Base-by-base conservation (phyloP, 768 basidiomycete genomes). In the Lactarius psammicola region DNA sequence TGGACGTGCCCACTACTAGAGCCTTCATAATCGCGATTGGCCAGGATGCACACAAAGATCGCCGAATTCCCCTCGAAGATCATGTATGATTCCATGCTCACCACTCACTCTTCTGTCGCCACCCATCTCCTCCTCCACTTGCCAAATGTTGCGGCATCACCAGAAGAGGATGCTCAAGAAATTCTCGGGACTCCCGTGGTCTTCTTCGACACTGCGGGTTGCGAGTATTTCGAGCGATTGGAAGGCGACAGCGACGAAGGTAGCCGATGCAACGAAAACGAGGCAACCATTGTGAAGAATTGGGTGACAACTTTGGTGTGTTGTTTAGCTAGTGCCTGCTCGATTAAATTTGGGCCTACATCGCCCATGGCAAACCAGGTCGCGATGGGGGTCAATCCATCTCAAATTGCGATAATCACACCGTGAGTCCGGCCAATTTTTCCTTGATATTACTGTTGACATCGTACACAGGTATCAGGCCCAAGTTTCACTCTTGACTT, bases 161-260 rank as follows among this genome's bases (percentile, higher is more conserved):
- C 79, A 1, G 87, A 88, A 46, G 92, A 89, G 18, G 87, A 90
- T 42, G 79, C 82, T 54, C 85, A 84, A 66, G 96, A 96, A 62
- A 75, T 85, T 4, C 78, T 98, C 7, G 83, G 80, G 3, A 90
- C 83, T 0, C 92, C 94, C 0, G 84, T 98, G 2, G 86, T 95
- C 2, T 99, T 98, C 75, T 93, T 92, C 70, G 97, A 99, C 73
- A 99, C 95, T 0, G 86, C 92, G 4, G 94, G 95, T 0, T 95
- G 92, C 70, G 94, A 97, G 74, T 96, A 92, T 72, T 97, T 88
- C 71, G 97, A 98, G 74, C 80, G 92, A 18, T 73, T 86, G 0
- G 90, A 92, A 36, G 88, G 83, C 0, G 88, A 88, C 63, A 80
- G 82, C n/a, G 92, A 94, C 71, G 95, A 96, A 71, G 95, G 94